These are phyloP conservation scores for Strobilomyces dryophilus DNA, from an alignment of 768 basidiomycete genomes.

Conservation along the genomic window DNA sequence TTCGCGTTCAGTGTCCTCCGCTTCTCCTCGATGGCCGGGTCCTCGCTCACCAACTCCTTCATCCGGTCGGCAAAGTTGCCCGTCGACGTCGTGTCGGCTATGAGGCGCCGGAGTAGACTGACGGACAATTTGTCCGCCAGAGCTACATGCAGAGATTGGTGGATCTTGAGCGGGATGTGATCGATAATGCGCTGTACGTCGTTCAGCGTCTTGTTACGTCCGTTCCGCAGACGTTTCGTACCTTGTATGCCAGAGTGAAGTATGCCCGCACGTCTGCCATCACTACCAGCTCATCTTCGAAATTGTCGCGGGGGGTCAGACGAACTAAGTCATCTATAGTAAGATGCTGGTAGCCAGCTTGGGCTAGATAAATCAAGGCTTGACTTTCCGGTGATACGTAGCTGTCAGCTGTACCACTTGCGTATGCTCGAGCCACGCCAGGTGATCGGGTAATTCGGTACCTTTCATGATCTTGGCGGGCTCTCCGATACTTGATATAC, in stretches of 20 bases:
- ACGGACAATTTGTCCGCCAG: slow-evolving; percentile 34
- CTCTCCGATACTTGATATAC: slow-evolving; percentile 22
- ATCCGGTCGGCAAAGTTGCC: slow-evolving; percentile 29
- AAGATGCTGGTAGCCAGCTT: slow-evolving; percentile 25
- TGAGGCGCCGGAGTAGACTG: slow-evolving; percentile 34
- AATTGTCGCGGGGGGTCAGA: slow-evolving; percentile 25
- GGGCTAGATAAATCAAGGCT: slow-evolving; percentile 29
- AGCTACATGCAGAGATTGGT: slow-evolving; percentile 40
- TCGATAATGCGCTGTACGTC: slow-evolving; percentile 50
- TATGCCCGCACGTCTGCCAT: slow-evolving; percentile 57
- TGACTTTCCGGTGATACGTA: neutral
- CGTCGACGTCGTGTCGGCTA: slow-evolving; percentile 15
- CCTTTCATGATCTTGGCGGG: neutral
- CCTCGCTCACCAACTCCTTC: slow-evolving; percentile 43
- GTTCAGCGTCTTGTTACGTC: neutral
- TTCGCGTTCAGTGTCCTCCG: slow-evolving; percentile 33
- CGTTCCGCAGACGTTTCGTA: slow-evolving; percentile 14
- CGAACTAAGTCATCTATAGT: slow-evolving; percentile 23
- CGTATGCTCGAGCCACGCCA: too few relatives aligned
- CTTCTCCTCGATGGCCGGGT: slow-evolving; percentile 33
- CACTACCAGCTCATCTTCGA: slow-evolving; percentile 43
- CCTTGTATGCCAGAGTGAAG: slow-evolving; percentile 53
- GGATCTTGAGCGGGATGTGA: slow-evolving; percentile 46
- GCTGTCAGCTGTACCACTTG: too few relatives aligned
- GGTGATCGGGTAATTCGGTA: neutral